A percentile compares a stretch with the other conserved stretches of the same genome.
Evolutionary conservation across 768 basidiomycete species (phyloP).

Genomic region (Hygrophoropsis aurantiaca): DNA sequence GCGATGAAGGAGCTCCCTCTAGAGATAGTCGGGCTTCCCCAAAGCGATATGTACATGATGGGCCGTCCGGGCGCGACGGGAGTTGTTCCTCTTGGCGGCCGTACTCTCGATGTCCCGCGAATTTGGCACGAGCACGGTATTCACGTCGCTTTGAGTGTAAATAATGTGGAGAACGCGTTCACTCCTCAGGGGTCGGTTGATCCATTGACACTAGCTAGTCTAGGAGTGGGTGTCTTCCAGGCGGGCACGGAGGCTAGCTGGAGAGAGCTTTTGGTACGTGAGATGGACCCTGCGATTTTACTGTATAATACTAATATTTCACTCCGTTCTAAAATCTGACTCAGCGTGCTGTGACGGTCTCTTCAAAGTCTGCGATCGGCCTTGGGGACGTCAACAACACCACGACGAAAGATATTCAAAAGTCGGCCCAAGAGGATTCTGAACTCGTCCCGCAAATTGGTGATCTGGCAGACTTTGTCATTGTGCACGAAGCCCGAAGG

Average conservation of each 20-base stretch:
- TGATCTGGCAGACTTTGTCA: constrained; percentile 56
- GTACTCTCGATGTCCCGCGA: constrained; percentile 56
- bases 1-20: constrained; percentile 44
- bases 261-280: constrained; percentile 46
- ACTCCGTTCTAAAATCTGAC: constrained; percentile 6
- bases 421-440: neutral
- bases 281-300: constrained; percentile 3
- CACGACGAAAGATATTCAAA: constrained; percentile 14
- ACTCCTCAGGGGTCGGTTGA: constrained; percentile 67
- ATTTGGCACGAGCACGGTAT: constrained; percentile 45
- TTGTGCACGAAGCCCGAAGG: constrained; percentile 48
- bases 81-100: constrained; percentile 39
- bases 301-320: neutral
- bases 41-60: constrained; percentile 71
- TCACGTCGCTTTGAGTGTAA: constrained; percentile 56
- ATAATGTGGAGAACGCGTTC: constrained; percentile 68
- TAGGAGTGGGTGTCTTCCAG: constrained; percentile 62
- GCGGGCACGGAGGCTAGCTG: constrained; percentile 49
- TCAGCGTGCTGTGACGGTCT: constrained; percentile 52
- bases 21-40: constrained; percentile 55
- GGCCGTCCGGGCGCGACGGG: constrained; percentile 35
- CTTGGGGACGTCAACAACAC: constrained; percentile 14
- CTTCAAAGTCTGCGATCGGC: constrained; percentile 53
- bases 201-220: constrained; percentile 57
- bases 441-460: constrained; percentile 38